Percentiles rank a stretch among this genome's conserved stretches.
These are phyloP conservation scores for Coemansia sp. DNA, from an alignment of 192 early-diverging fungal species.

Conservation along the genomic window DNA sequence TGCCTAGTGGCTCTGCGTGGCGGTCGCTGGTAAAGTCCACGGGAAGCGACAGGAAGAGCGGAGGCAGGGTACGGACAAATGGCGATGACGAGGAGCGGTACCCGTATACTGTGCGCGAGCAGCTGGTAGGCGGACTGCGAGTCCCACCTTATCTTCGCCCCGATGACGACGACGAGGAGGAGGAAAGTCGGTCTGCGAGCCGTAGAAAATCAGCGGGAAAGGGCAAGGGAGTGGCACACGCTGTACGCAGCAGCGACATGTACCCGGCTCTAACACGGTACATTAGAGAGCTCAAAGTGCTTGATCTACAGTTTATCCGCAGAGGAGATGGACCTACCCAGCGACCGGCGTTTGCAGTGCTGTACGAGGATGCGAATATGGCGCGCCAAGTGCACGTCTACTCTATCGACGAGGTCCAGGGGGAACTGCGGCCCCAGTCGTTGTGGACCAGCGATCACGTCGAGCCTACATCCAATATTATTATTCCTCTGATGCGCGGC, in stretches of 20 bases:
- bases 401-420: conserved; percentile 13
- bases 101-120: conserved; percentile 38
- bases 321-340: too few species aligned
- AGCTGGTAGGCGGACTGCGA: conserved; percentile 15
- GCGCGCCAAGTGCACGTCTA: conserved; percentile 43
- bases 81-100: not conserved
- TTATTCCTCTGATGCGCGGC: conserved; percentile 33
- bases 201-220: conserved; percentile 13
- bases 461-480: conserved; percentile 15
- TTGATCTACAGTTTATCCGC: conserved; percentile 44
- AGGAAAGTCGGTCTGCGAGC: not conserved
- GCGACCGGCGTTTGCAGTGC: conserved; percentile 35
- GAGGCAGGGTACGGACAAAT: not conserved
- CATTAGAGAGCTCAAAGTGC: conserved; percentile 46
- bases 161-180: not conserved
- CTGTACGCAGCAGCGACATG: conserved; percentile 40
- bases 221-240: conserved; percentile 39
- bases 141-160: conserved; percentile 23
- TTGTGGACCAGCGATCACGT: conserved; percentile 31
- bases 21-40: conserved; percentile 11
- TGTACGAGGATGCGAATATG: conserved; percentile 48
- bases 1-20: conserved; percentile 2
- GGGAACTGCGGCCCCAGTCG: conserved; percentile 19
- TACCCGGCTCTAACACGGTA: conserved; percentile 27
- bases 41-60: conserved; percentile 6